Percentiles rank a stretch among this genome's conserved stretches.
Evolutionary conservation across 345 rosid genomes (phyloP).

Genomic region (Salix viminalis): DNA sequence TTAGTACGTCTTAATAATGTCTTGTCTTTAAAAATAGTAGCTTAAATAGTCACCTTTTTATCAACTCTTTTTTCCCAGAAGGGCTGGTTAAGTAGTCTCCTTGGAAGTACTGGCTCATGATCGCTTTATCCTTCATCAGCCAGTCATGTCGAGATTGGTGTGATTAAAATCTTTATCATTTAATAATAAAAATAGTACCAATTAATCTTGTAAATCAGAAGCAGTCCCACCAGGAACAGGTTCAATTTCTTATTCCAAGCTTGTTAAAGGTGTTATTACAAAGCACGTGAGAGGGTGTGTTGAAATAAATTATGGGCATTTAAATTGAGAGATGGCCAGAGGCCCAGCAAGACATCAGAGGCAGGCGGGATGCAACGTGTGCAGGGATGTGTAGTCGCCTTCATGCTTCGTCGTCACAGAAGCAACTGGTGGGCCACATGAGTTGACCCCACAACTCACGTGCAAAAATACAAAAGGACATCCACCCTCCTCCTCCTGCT

Average conservation of each 20-base stretch:
- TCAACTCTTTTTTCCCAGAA: no score
- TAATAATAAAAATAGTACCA: neutral
- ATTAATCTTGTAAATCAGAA: no score
- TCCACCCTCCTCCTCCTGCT: neutral
- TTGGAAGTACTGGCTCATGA: no score
- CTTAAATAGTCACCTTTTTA: no score
- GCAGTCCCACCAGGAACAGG: no score
- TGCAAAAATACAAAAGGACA: slow-evolving; percentile 23
- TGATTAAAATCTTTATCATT: neutral
- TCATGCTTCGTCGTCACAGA: neutral
- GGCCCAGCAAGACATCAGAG: neutral
- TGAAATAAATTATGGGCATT: neutral
- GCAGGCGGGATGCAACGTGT: neutral
- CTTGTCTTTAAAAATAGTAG: no score
- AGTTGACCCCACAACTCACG: slow-evolving; percentile 45
- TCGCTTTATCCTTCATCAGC: no score
- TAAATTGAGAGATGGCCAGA: neutral
- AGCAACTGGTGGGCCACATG: slow-evolving; percentile 32
- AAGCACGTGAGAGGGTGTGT: neutral
- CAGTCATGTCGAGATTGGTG: no score
- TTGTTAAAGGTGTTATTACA: no score
- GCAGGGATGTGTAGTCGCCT: slow-evolving; percentile 24
- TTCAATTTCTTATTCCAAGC: no score
- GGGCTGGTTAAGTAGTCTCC: no score
- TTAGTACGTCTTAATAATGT: no score